Conservation (phyloP, 176 grass and related monocot genomes). For the Oryza meyeriana region DNA sequence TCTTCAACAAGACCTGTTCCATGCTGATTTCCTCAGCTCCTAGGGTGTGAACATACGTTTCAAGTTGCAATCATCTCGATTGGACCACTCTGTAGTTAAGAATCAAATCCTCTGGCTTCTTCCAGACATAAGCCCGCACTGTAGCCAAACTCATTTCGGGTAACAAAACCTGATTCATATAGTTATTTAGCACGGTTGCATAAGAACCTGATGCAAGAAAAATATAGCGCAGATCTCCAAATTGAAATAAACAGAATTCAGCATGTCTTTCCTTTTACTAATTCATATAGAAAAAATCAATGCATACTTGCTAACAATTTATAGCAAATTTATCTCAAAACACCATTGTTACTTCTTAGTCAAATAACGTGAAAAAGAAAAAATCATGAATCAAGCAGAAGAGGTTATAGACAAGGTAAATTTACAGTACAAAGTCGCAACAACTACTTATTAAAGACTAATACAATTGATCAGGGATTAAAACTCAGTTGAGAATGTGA, state of each 20-base stretch:
- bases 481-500: neutral
- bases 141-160: conserved; percentile 93
- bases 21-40: conserved; percentile 3
- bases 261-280: neutral
- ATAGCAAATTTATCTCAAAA: neutral
- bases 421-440: neutral
- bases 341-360: neutral
- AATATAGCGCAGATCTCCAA: neutral
- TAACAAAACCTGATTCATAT: conserved; percentile 54
- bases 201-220: neutral
- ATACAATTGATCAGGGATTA: neutral
- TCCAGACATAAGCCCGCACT: conserved; percentile 88
- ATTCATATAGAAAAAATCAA: neutral
- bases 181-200: conserved; percentile 12
- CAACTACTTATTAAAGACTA: neutral
- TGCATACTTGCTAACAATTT: neutral
- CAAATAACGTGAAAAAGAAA: neutral
- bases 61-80: conserved; percentile 41
- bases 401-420: neutral
- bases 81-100: conserved; percentile 85
- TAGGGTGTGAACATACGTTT: conserved; percentile 22
- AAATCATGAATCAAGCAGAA: neutral
- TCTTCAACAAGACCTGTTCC: conserved; percentile 10
- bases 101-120: conserved; percentile 91
- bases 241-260: neutral